phyloP scores from a whole-genome alignment of 495 filamentous ascomycete species.

The Hypomontagnella submonticulosa region DNA sequence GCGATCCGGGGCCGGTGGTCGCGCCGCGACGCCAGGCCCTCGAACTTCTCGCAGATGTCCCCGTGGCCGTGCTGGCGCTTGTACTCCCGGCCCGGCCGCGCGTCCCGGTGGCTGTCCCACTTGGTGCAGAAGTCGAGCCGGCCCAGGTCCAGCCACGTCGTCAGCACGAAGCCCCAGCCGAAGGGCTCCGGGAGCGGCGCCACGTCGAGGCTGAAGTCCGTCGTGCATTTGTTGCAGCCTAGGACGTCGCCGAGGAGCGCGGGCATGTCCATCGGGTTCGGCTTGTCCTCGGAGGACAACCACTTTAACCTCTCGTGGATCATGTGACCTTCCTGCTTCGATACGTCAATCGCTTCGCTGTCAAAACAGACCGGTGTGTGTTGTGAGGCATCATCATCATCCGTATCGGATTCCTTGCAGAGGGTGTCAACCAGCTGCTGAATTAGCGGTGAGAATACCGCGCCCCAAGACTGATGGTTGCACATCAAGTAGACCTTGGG shows the following conservation, averaged over 20 bases:
- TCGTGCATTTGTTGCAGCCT: conserved; percentile 32
- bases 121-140: conserved; percentile 31
- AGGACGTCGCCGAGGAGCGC: conserved; percentile 29
- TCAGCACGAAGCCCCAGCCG: conserved; percentile 37
- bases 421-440: conserved; percentile 13
- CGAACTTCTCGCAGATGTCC: conserved; percentile 34
- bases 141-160: conserved; percentile 38
- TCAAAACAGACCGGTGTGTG: conserved; percentile 26
- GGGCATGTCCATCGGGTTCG: conserved; percentile 26
- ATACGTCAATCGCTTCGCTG: conserved; percentile 19
- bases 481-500: conserved; percentile 26
- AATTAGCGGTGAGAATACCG: conserved; percentile 10
- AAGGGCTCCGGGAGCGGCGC: conserved; percentile 30
- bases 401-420: conserved; percentile 9
- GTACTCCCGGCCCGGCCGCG: conserved; percentile 14
- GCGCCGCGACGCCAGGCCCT: conserved; percentile 22
- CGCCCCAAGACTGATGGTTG: conserved; percentile 26
- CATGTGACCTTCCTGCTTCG: conserved; percentile 36
- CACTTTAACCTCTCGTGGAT: conserved; percentile 33
- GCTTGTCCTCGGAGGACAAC: conserved; percentile 6
- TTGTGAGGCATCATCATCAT: neutral
- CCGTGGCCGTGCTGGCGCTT: conserved; percentile 1
- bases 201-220: conserved; percentile 38
- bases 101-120: conserved; percentile 39
- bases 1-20: conserved; percentile 24